A percentile compares a stretch with the other conserved stretches of the same genome.
phyloP scores from a whole-genome alignment of 345 rosid genomes.

The Conringia planisiliqua region DNA sequence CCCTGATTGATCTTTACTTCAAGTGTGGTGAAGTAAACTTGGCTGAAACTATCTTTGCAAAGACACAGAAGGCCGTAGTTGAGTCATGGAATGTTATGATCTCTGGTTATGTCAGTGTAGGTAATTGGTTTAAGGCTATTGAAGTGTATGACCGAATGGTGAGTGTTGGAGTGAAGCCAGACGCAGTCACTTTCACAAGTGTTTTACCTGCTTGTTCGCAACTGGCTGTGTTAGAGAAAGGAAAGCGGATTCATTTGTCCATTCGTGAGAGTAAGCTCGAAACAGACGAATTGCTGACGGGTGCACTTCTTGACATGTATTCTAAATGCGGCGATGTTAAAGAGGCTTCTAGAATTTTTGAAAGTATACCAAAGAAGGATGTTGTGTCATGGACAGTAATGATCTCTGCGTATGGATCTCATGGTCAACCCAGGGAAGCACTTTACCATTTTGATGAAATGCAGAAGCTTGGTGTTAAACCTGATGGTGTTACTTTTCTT shows the following conservation, averaged over 20 bases:
- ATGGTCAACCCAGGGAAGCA: slow-evolving; percentile 58
- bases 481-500: slow-evolving; percentile 60
- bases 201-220: slow-evolving; percentile 65
- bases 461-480: slow-evolving; percentile 44
- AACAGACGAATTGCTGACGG: slow-evolving; percentile 50
- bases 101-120: slow-evolving; percentile 51
- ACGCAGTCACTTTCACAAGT: slow-evolving; percentile 58
- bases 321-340: slow-evolving; percentile 81
- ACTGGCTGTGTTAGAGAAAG: slow-evolving; percentile 61
- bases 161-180: slow-evolving; percentile 44
- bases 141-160: slow-evolving; percentile 43
- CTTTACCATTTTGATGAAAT: slow-evolving; percentile 50
- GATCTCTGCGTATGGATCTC: slow-evolving; percentile 72
- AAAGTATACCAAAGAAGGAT: slow-evolving; percentile 48
- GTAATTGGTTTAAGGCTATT: slow-evolving; percentile 51
- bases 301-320: slow-evolving; percentile 79
- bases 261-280: slow-evolving; percentile 36
- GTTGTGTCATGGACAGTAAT: slow-evolving; percentile 69
- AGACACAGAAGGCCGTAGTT: slow-evolving; percentile 26
- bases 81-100: slow-evolving; percentile 68
- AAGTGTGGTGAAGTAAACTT: slow-evolving; percentile 48
- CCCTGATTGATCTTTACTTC: slow-evolving; percentile 61
- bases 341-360: slow-evolving; percentile 48
- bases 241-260: slow-evolving; percentile 53
- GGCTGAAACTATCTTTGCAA: slow-evolving; percentile 52